Conservation (phyloP, 1,284 basidiomycete species). For the Irpex rosettiformis region DNA sequence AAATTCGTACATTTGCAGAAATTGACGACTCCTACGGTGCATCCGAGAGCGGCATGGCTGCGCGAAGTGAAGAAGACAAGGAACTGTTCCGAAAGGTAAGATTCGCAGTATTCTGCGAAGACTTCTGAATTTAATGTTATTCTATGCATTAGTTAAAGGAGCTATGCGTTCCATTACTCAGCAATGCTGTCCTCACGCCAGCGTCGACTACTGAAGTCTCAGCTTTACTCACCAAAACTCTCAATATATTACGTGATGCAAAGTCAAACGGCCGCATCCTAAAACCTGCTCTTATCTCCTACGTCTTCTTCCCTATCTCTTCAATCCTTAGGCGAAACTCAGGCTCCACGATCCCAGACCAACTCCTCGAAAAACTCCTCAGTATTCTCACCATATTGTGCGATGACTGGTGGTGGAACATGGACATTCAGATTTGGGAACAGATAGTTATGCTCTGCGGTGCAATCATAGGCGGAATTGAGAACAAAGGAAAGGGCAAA, state of each 20-base stretch:
- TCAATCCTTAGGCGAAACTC: slow-evolving; percentile 74
- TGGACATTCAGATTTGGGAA: slow-evolving; percentile 67
- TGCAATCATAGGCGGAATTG: slow-evolving; percentile 61
- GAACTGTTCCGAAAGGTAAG: slow-evolving; percentile 11
- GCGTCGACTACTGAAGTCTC: slow-evolving; percentile 46
- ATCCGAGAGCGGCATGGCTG: not conserved
- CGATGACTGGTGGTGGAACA: slow-evolving; percentile 75
- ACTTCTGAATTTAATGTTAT: not conserved
- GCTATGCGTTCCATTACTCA: slow-evolving; percentile 76
- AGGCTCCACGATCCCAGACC: slow-evolving; percentile 68
- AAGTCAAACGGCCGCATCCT: slow-evolving; percentile 39
- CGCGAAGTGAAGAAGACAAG: slow-evolving; percentile 4
- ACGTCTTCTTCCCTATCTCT: slow-evolving; percentile 84
- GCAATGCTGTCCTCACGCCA: slow-evolving; percentile 56
- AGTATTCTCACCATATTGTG: slow-evolving; percentile 58
- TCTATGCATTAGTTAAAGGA: slow-evolving; percentile 58
- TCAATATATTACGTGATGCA: slow-evolving; percentile 41
- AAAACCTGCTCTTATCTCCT: slow-evolving; percentile 68
- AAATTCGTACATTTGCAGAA: too few relatives aligned
- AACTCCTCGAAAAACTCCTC: slow-evolving; percentile 74
- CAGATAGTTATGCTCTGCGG: slow-evolving; percentile 82
- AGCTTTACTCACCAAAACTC: slow-evolving; percentile 52
- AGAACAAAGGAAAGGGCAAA: slow-evolving; percentile 57
- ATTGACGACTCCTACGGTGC: not conserved
- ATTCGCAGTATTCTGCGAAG: not conserved